A percentile compares a stretch with the other conserved stretches of the same genome.
Conservation (phyloP, 2,329 filamentous ascomycete genomes). For the Neonectria sp. region DNA sequence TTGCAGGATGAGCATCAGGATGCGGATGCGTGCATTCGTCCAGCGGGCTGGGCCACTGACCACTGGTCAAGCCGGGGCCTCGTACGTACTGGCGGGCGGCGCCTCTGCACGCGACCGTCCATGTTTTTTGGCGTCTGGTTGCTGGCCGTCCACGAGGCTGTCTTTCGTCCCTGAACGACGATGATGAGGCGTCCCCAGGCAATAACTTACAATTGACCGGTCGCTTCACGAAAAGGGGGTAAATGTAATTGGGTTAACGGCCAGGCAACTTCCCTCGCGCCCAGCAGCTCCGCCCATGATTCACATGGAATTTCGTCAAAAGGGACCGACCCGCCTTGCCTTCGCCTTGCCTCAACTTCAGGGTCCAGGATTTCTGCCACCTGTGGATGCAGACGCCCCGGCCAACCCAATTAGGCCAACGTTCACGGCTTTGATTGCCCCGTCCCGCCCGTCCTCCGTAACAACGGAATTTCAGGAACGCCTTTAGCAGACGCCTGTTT, state of each 20-base stretch:
- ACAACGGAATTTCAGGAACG: slow-evolving; percentile 15
- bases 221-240: not conserved
- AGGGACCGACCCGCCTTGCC: slow-evolving; percentile 3
- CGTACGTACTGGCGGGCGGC: slow-evolving; percentile 17
- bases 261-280: not conserved
- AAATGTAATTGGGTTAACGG: not conserved
- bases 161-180: not conserved
- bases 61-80: slow-evolving; percentile 15
- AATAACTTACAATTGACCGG: not conserved
- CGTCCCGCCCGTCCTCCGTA: slow-evolving; percentile 1
- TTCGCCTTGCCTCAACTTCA: slow-evolving; percentile 9
- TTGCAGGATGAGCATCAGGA: slow-evolving; percentile 14
- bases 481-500: not conserved
- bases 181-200: slow-evolving; percentile 5
- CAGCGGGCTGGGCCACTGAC: slow-evolving; percentile 4
- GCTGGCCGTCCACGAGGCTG: slow-evolving; percentile 11
- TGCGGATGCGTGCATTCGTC: slow-evolving; percentile 18
- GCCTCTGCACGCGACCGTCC: slow-evolving; percentile 9
- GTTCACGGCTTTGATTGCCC: slow-evolving; percentile 15
- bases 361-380: slow-evolving; percentile 13
- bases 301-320: slow-evolving; percentile 20
- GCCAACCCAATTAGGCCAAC: slow-evolving; percentile 28
- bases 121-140: slow-evolving; percentile 14
- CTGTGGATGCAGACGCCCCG: slow-evolving; percentile 20
- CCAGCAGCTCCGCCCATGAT: slow-evolving; percentile 8